Evolutionary conservation across 2,329 filamentous ascomycete species (phyloP).

Genomic region (Penicillium olsonii): DNA sequence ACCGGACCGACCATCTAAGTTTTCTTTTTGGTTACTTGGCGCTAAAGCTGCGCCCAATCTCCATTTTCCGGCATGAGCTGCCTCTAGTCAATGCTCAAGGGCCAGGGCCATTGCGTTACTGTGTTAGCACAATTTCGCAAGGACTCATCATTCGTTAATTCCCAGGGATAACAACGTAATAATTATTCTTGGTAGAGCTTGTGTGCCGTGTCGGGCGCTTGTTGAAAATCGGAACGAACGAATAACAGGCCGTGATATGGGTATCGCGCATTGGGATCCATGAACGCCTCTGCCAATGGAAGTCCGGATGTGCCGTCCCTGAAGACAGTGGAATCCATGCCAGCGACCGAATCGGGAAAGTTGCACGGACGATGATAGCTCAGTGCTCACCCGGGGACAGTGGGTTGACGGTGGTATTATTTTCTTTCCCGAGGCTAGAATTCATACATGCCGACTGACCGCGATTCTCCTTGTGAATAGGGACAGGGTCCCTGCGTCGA

Average conservation of each 20-base stretch:
- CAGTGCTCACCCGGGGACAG: not conserved
- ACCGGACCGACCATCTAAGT: slow-evolving; percentile 5
- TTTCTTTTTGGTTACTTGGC: not conserved
- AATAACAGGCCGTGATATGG: slow-evolving; percentile 1
- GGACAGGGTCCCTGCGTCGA: not conserved
- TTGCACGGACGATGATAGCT: slow-evolving; percentile 12
- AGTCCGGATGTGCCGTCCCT: slow-evolving; percentile 1
- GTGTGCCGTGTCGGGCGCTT: slow-evolving; percentile 16
- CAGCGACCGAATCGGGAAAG: slow-evolving; percentile 15
- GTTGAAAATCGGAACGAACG: slow-evolving; percentile 6
- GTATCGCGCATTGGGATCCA: not conserved
- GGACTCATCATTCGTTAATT: not conserved
- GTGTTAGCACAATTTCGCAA: not conserved
- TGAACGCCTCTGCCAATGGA: not conserved
- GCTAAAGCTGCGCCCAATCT: slow-evolving; percentile 8
- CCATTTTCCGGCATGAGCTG: slow-evolving; percentile 7
- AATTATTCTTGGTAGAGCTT: not conserved
- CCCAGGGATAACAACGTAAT: not conserved
- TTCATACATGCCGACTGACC: not conserved
- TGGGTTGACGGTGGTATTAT: not conserved
- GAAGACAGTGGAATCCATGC: slow-evolving; percentile 15
- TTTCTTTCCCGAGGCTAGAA: not conserved
- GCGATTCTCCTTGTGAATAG: not conserved
- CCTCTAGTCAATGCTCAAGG: not conserved
- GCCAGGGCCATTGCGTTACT: slow-evolving; percentile 6